Base-by-base conservation (phyloP, 2,329 filamentous ascomycete genomes). In the Aspergillus tanneri region DNA sequence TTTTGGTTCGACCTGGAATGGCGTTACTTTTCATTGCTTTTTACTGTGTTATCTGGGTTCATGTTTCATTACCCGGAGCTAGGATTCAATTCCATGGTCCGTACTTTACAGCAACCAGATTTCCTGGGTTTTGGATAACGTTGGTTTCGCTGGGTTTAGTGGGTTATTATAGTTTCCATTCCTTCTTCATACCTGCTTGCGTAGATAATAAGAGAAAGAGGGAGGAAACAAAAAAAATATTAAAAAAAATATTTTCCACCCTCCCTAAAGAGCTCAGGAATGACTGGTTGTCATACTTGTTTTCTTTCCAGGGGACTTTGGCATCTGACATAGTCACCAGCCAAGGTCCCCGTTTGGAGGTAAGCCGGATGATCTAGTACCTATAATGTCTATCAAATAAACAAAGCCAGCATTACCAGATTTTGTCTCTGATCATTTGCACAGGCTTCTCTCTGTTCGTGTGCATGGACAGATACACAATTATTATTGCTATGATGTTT, bases 241-340 rank as follows among this genome's bases (percentile, higher is more conserved):
- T n/a, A n/a, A n/a, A n/a, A n/a, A n/a, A n/a, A 34, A 9, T 7
- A 22, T 38, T 23, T 38, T 14, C 19, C 30, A 34, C 30, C 30
- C 30, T 34, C 18, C 28, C 12, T 12, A 32, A 32, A 32, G n/a
- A 32, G 6, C 23, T 19, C 19, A 42, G 28, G 25, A 39, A 23
- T 40, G 43, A 39, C 30, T 18, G 30, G 30, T 18, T 18, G 30
- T 34, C 30, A 18, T 34, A 34, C 30, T 34, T 34, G 14, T n/a
- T 28, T 28, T 28, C 25, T 22, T 22, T 10, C 28, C 11, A 14
- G 18, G 28, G 11, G 28, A 32, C 14, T 32, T 32, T 36, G 40
- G 41, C 53, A 49, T 53, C 53, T 55, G 53, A 55, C 50, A 46
- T 27, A 43, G 42, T 55, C 53, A 53, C 30, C 45, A 37, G 40